Base-by-base conservation (phyloP, 352 stramenopile species). In the Lagenidium sp. region DNA sequence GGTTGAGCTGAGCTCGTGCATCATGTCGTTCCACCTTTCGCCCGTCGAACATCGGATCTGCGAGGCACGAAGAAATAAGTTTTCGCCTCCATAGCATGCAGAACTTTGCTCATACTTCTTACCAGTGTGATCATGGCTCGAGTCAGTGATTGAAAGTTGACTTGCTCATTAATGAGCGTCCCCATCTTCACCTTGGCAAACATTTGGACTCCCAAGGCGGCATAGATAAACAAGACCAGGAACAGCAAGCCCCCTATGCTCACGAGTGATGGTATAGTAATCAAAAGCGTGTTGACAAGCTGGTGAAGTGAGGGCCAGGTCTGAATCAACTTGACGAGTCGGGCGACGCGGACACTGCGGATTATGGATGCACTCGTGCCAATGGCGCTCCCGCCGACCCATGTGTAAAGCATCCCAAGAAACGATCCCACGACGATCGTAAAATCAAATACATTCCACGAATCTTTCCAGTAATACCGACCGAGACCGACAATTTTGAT, bases 151-250 rank as follows among this genome's bases (percentile, higher is more conserved):
- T 92, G 78, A 32, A 97, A 97, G 45, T 97, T 97, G 2, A 77
- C 56, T 19, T 69, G 65, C 10, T 69, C 58, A 10, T 82, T 88
- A 15, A 96, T 48, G 4, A 81, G 40, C 4, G 75, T 54, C 5
- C 67, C 68, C 35, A 82, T 61, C 36, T 81, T 82, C 2, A 96
- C 57, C 48, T 86, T 92, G 22, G 82, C 81, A 47, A 95, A 97
- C 13, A 96, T 62, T 50, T 97, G 81, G 2, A 97, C 74, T 3
- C 84, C 85, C 57, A 95, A 69, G 2, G 89, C 80, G 20, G 85
- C 79, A 38, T 94, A 97, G 50, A 97, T 95, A 53, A 96, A 97
- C 48, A 96, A 88, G 4, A 97, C 49, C 4, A 97, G 51, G 18
- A 94, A 81, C 7, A 97, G 55, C 4, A 97, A 53, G 8, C 64